Percentiles rank a stretch among this genome's conserved stretches.
phyloP scores from a whole-genome alignment of 2,329 filamentous ascomycete genomes.

The Fusarium sp. region DNA sequence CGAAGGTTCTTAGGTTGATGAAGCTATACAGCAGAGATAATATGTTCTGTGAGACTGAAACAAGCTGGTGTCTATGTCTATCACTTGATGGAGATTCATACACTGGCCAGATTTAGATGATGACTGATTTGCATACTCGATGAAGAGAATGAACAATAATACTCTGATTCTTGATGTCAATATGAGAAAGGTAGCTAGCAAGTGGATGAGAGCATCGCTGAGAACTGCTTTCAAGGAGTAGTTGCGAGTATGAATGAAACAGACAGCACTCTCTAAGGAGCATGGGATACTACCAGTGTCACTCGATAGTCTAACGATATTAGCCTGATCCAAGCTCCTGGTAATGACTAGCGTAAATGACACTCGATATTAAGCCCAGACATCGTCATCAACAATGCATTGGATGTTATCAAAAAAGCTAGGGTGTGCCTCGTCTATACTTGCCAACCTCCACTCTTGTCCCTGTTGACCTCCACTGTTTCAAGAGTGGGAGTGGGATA shows the following conservation, averaged over 20 bases:
- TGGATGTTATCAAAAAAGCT: not conserved
- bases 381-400: not conserved
- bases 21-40: not conserved
- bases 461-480: not conserved
- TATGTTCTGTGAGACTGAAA: not conserved
- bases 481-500: not conserved
- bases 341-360: not conserved
- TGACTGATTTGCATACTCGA: not conserved
- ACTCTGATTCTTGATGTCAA: rapidly evolving
- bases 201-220: rapidly evolving
- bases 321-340: not conserved
- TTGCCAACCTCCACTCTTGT: not conserved
- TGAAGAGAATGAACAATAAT: not conserved
- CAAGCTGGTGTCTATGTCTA: not conserved
- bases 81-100: not conserved
- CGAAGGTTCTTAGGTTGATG: not conserved
- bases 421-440: constrained; percentile 4
- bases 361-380: not conserved
- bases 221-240: not conserved
- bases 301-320: not conserved
- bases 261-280: not conserved
- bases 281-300: not conserved
- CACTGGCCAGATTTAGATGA: rapidly evolving
- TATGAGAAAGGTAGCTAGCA: not conserved
- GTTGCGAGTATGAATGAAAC: not conserved